These are phyloP conservation scores for Sordariomycetes sp. DNA, from an alignment of 2,329 filamentous ascomycete species.

Conservation along the genomic window DNA sequence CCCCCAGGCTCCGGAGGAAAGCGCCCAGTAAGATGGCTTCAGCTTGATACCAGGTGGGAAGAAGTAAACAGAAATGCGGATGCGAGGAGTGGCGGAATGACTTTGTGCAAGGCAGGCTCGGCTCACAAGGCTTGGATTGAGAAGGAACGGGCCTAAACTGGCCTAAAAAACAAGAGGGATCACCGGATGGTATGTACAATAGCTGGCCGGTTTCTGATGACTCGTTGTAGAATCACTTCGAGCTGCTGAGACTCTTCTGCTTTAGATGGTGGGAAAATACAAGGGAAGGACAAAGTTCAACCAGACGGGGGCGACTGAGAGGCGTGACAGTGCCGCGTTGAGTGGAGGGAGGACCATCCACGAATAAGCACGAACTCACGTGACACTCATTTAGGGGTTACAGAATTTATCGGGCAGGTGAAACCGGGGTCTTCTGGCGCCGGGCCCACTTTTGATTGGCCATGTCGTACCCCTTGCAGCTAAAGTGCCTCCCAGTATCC, in stretches of 20 bases:
- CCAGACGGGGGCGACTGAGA: neutral
- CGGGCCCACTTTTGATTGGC: neutral
- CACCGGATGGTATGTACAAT: no score
- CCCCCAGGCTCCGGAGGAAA: no score
- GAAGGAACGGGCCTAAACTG: no score
- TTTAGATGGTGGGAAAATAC: neutral
- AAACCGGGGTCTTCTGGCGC: neutral
- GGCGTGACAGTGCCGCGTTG: conserved; percentile 4
- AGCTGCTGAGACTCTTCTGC: neutral
- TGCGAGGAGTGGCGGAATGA: no score
- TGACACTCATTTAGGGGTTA: neutral
- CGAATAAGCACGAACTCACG: conserved; percentile 5
- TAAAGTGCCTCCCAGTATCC: neutral
- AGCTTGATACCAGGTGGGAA: no score
- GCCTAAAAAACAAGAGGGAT: no score
- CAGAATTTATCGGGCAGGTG: neutral
- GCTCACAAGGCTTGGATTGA: no score
- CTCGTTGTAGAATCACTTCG: neutral
- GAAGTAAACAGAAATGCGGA: no score
- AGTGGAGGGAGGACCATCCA: neutral
- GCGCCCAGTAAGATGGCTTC: no score
- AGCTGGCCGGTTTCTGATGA: neutral
- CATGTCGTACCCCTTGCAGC: neutral
- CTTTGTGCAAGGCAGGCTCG: no score
- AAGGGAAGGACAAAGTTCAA: neutral